These are phyloP conservation scores for Teratosphaeria zuluensis DNA, from an alignment of 2,329 filamentous ascomycete genomes.

Conservation along the genomic window DNA sequence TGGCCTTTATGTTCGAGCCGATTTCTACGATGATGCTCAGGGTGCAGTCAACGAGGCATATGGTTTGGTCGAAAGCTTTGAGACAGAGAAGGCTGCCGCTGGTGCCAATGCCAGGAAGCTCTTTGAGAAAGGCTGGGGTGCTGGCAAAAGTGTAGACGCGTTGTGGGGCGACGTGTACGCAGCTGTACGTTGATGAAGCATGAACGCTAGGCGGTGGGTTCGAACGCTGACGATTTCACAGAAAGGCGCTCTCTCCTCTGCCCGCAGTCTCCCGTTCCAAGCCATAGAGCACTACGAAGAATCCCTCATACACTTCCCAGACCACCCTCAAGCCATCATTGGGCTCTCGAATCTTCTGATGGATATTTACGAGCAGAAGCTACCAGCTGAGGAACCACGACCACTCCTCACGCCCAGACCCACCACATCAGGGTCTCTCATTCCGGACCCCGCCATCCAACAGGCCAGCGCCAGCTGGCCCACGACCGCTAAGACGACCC, in stretches of 20 bases:
- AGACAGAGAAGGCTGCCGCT: constrained; percentile 55
- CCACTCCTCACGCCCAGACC: constrained; percentile 21
- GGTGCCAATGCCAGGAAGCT: constrained; percentile 54
- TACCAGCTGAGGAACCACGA: constrained; percentile 49
- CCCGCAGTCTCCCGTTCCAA: constrained; percentile 52
- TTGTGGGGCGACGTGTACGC: constrained; percentile 75
- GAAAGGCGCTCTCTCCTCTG: constrained; percentile 58
- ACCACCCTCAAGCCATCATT: constrained; percentile 73
- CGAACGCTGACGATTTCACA: constrained; percentile 27
- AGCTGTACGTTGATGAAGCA: constrained; percentile 50
- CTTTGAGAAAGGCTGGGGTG: constrained; percentile 62
- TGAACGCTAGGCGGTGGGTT: background rate
- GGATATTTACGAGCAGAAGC: constrained; percentile 64
- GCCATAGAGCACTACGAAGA: constrained; percentile 74
- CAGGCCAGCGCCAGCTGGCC: constrained; percentile 4
- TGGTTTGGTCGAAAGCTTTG: constrained; percentile 62
- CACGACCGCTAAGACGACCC: constrained; percentile 8
- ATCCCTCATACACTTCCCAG: constrained; percentile 65
- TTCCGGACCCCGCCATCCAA: constrained; percentile 7
- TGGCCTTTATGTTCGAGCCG: constrained; percentile 74
- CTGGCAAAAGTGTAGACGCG: constrained; percentile 71
- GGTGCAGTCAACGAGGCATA: constrained; percentile 74
- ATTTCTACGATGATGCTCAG: constrained; percentile 67
- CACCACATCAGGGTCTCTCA: constrained; percentile 11
- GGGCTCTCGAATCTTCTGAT: constrained; percentile 77